These are phyloP conservation scores for Leccinum variicolor DNA, from an alignment of 768 basidiomycete genomes.

Conservation along the genomic window DNA sequence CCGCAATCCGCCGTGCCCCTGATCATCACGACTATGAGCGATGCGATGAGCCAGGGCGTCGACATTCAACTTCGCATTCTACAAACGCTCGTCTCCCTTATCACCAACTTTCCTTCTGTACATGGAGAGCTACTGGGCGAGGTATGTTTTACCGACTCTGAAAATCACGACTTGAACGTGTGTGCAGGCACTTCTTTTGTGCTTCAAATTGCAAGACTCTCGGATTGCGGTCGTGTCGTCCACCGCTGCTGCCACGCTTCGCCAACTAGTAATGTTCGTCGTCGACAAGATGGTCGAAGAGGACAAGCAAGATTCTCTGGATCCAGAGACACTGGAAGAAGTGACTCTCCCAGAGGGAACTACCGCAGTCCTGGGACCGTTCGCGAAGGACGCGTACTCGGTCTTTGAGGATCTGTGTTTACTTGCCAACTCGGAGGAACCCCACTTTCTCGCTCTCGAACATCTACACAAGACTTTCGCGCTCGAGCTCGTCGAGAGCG, in stretches of 20 bases:
- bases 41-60: constrained; percentile 90
- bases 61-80: constrained; percentile 95
- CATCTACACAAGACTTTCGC: constrained; percentile 91
- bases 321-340: constrained; percentile 26
- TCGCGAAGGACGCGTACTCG: constrained; percentile 79
- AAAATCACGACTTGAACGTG: neutral
- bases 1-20: constrained; percentile 73
- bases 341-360: constrained; percentile 67
- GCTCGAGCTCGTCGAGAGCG: constrained; percentile 95
- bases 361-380: constrained; percentile 60
- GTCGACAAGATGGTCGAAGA: constrained; percentile 91
- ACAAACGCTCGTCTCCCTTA: constrained; percentile 86
- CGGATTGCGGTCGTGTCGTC: constrained; percentile 95
- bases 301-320: constrained; percentile 44
- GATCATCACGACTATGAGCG: constrained; percentile 81
- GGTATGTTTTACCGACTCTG: constrained; percentile 43
- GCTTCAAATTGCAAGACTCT: constrained; percentile 94
- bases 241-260: constrained; percentile 92
- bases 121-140: constrained; percentile 79
- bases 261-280: constrained; percentile 96
- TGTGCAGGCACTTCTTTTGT: constrained; percentile 78
- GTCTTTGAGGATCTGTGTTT: constrained; percentile 93
- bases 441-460: constrained; percentile 78
- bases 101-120: constrained; percentile 82
- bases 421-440: constrained; percentile 77